These are phyloP conservation scores for Lupinus albus DNA, from an alignment of 306 rosid genomes.

Conservation along the genomic window DNA sequence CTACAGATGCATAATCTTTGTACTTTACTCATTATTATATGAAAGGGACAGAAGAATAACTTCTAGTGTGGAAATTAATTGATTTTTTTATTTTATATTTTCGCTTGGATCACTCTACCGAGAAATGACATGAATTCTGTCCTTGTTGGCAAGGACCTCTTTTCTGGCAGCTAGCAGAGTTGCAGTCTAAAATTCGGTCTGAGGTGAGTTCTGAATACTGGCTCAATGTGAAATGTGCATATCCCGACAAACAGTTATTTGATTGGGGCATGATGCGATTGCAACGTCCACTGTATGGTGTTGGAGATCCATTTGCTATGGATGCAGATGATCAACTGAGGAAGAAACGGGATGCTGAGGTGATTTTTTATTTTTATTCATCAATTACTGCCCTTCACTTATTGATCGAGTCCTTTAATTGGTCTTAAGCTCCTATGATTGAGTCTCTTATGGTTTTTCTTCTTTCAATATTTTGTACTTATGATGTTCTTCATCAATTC, in stretches of 20 bases:
- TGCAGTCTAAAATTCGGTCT: slow-evolving; percentile 83
- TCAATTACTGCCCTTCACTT: slow-evolving; percentile 7
- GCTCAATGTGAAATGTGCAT: slow-evolving; percentile 72
- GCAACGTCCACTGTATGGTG: slow-evolving; percentile 84
- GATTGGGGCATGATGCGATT: slow-evolving; percentile 98
- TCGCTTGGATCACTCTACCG: slow-evolving; percentile 40
- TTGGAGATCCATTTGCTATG: slow-evolving; percentile 95
- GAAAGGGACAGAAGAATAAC: slow-evolving; percentile 30
- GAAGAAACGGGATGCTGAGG: slow-evolving; percentile 95
- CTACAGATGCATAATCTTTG: slow-evolving; percentile 6
- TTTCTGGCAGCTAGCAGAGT: slow-evolving; percentile 78
- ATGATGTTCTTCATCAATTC: slow-evolving; percentile 4
- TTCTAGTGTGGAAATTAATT: slow-evolving; percentile 35
- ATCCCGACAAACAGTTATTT: slow-evolving; percentile 87
- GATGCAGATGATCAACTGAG: slow-evolving; percentile 91
- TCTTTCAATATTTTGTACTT: slow-evolving; percentile 23
- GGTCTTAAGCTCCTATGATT: slow-evolving; percentile 26
- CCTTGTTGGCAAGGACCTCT: slow-evolving; percentile 69
- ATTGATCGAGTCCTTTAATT: slow-evolving; percentile 20
- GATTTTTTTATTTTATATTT: slow-evolving; percentile 16
- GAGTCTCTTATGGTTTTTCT: too few relatives aligned
- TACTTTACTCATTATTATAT: slow-evolving; percentile 32
- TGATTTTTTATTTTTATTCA: slow-evolving; percentile 39
- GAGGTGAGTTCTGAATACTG: slow-evolving; percentile 89
- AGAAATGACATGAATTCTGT: slow-evolving; percentile 62